Evolutionary conservation across 306 rosid genomes (phyloP).

Genomic region (Trifolium fragiferum): DNA sequence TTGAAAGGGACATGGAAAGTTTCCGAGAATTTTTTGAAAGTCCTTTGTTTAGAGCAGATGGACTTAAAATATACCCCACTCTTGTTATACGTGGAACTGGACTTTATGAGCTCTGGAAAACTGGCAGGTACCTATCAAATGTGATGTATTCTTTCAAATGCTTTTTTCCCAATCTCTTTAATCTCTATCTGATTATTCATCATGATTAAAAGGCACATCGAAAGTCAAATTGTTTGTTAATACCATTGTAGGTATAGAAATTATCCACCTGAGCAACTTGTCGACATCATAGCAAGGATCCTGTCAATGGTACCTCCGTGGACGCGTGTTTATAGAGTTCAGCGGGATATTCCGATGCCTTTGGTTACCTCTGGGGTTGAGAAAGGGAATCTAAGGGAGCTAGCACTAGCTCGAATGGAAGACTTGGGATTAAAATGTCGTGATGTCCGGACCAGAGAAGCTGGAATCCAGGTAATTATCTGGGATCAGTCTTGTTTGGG

Average conservation of each 20-base stretch:
- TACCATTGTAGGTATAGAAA: conserved; percentile 81
- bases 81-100: conserved; percentile 99
- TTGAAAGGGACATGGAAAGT: conserved; percentile 99
- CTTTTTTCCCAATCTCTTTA: not conserved
- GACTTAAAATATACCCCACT: conserved; percentile 97
- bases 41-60: conserved; percentile 92
- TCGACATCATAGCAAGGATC: conserved; percentile 93
- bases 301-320: conserved; percentile 98
- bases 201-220: not conserved
- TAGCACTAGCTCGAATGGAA: conserved; percentile 96
- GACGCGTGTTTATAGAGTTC: conserved; percentile 99
- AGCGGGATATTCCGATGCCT: conserved; percentile 99
- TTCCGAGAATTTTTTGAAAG: conserved; percentile 93
- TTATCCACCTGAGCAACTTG: conserved; percentile 98
- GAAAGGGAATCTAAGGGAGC: conserved; percentile 94
- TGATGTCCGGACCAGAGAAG: conserved; percentile 96
- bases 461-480: conserved; percentile 87
- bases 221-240: conserved; percentile 18
- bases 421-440: conserved; percentile 97
- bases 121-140: conserved; percentile 71
- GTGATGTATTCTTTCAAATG: not conserved
- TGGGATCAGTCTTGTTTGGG: conserved; percentile 26
- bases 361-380: conserved; percentile 97
- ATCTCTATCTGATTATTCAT: conserved; percentile 24
- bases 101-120: conserved; percentile 99